Conservation (phyloP, 75 land plant genomes). For the Picea glauca region DNA sequence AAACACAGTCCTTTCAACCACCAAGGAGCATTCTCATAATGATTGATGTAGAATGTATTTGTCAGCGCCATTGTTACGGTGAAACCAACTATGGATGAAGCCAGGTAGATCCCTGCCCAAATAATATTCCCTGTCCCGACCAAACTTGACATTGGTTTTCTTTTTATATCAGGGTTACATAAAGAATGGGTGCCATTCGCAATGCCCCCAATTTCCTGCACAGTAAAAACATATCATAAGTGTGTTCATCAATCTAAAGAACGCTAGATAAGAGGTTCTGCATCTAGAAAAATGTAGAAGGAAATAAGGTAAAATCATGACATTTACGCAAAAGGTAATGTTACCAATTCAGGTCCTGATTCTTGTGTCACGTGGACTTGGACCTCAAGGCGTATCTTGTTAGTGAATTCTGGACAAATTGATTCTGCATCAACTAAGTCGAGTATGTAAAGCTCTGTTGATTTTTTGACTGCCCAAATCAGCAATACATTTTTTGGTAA, state of each 20-base stretch:
- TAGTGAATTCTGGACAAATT: slow-evolving; percentile 43
- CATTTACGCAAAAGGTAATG: neutral
- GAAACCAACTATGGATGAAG: slow-evolving; percentile 43
- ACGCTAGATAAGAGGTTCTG: slow-evolving; percentile 12
- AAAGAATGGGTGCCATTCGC: neutral
- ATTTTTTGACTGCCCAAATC: slow-evolving; percentile 79
- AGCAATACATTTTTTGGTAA: slow-evolving; percentile 57
- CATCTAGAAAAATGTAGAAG: slow-evolving; percentile 8
- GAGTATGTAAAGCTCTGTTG: slow-evolving; percentile 71
- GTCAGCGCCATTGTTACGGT: slow-evolving; percentile 24
- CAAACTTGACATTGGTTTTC: slow-evolving; percentile 44
- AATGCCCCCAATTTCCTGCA: slow-evolving; percentile 43
- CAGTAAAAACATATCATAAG: slow-evolving; percentile 13
- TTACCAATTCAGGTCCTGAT: slow-evolving; percentile 21
- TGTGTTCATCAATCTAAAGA: slow-evolving; percentile 16
- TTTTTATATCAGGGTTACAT: slow-evolving; percentile 13
- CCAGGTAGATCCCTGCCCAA: slow-evolving; percentile 46
- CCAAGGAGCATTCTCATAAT: slow-evolving; percentile 22
- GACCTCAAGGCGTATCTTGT: slow-evolving; percentile 51
- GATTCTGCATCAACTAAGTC: slow-evolving; percentile 38
- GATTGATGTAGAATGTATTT: slow-evolving; percentile 37
- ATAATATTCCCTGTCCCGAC: slow-evolving; percentile 60
- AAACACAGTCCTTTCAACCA: slow-evolving; percentile 60
- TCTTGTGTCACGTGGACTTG: slow-evolving; percentile 44
- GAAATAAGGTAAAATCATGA: slow-evolving; percentile 10